phyloP scores from a whole-genome alignment of 2,329 filamentous ascomycete species.

The Beauveria bassiana region DNA sequence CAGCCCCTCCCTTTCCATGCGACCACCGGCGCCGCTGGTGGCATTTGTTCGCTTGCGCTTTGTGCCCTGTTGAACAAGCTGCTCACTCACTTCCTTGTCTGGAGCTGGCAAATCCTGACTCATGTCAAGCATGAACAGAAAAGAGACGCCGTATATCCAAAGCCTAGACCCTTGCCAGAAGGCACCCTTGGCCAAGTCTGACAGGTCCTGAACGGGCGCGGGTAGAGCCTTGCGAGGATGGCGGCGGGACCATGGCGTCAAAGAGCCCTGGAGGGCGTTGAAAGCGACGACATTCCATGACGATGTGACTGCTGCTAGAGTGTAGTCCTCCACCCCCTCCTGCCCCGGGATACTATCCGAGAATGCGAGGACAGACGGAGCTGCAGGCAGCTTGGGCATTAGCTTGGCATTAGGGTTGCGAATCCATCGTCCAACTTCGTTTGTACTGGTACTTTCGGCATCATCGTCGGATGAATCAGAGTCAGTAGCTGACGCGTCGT shows the following conservation, averaged over 20 bases:
- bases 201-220: slow-evolving; percentile 61
- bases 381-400: slow-evolving; percentile 59
- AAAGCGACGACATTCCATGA: slow-evolving; percentile 67
- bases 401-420: slow-evolving; percentile 62
- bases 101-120: slow-evolving; percentile 54
- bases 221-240: slow-evolving; percentile 74
- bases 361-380: slow-evolving; percentile 64
- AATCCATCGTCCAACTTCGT: slow-evolving; percentile 59
- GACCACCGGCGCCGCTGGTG: slow-evolving; percentile 45
- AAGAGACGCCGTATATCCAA: slow-evolving; percentile 82
- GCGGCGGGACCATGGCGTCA: slow-evolving; percentile 79
- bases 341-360: slow-evolving; percentile 37
- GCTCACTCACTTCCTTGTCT: slow-evolving; percentile 19
- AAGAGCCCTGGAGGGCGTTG: slow-evolving; percentile 64
- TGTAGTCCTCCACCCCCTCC: slow-evolving; percentile 34
- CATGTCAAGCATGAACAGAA: slow-evolving; percentile 89
- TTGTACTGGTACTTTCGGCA: slow-evolving; percentile 32
- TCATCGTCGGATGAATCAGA: slow-evolving; percentile 36
- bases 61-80: slow-evolving; percentile 28
- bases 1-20: slow-evolving; percentile 39
- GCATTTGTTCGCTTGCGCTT: slow-evolving; percentile 48
- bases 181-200: slow-evolving; percentile 74
- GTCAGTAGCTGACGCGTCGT: slow-evolving; percentile 31
- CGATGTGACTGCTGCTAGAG: slow-evolving; percentile 45
- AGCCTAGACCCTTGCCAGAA: slow-evolving; percentile 74